These are phyloP conservation scores for Aspergillus bertholletiae DNA, from an alignment of 495 filamentous ascomycete species.

Conservation along the genomic window DNA sequence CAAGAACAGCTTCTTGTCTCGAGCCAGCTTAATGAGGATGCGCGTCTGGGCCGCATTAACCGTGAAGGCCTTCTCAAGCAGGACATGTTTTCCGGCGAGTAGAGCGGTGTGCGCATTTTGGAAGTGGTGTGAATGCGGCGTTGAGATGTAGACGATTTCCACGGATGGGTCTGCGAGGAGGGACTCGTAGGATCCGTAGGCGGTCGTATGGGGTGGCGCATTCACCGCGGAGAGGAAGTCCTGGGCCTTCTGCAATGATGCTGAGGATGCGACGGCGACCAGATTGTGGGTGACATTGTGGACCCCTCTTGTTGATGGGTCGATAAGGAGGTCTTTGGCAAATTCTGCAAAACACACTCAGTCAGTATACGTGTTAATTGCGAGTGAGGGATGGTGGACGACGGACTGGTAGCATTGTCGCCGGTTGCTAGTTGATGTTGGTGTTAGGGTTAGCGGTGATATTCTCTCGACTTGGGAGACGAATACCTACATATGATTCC, in stretches of 20 bases:
- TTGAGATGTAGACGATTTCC: conserved; percentile 79
- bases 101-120: conserved; percentile 42
- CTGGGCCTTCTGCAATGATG: conserved; percentile 59
- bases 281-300: conserved; percentile 1
- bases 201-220: conserved; percentile 16
- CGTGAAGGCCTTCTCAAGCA: conserved; percentile 52
- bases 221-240: conserved; percentile 50
- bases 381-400: background rate
- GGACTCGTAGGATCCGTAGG: conserved; percentile 71
- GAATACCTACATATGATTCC: conserved; percentile 1
- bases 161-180: conserved; percentile 63
- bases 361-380: background rate
- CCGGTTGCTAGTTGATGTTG: conserved; percentile 1
- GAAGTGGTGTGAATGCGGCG: conserved; percentile 82
- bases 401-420: conserved; percentile 4
- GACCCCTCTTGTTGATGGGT: conserved; percentile 52
- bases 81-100: conserved; percentile 34
- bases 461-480: background rate
- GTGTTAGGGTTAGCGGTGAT: background rate
- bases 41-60: conserved; percentile 68
- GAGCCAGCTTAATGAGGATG: conserved; percentile 60
- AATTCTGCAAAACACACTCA: conserved; percentile 48
- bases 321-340: conserved; percentile 67
- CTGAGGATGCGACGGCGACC: conserved; percentile 57
- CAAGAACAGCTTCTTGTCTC: conserved; percentile 68